Percentiles rank a stretch among this genome's conserved stretches.
phyloP scores from a whole-genome alignment of 495 filamentous ascomycete genomes.

The Talaromyces wortmannii region DNA sequence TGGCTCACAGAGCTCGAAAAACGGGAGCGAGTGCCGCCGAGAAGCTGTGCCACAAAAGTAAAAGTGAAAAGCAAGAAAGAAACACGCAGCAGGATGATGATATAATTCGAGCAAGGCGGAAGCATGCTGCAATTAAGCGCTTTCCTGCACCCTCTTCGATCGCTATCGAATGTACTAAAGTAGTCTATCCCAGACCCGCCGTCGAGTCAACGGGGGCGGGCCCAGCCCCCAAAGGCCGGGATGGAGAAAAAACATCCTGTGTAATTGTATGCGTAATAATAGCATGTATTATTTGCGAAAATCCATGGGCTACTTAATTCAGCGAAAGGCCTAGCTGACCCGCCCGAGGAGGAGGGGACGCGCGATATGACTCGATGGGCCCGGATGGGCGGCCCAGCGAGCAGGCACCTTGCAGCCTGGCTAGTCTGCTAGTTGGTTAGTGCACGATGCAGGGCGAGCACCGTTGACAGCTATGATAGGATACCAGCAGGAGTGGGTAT shows the following conservation, averaged over 20 bases:
- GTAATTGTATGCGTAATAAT: too few relatives aligned
- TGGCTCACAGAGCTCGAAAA: conserved; percentile 30
- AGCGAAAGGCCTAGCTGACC: too few relatives aligned
- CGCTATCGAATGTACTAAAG: neutral
- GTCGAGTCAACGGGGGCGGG: conserved; percentile 27
- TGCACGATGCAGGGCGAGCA: too few relatives aligned
- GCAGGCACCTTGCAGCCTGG: too few relatives aligned
- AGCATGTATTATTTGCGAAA: too few relatives aligned
- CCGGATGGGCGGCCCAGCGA: too few relatives aligned
- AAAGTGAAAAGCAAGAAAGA: neutral
- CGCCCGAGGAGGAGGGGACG: too few relatives aligned
- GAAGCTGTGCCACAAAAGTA: conserved; percentile 26
- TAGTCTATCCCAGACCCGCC: conserved; percentile 18
- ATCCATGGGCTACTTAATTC: too few relatives aligned
- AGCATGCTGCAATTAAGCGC: conserved; percentile 1
- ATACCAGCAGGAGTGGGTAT: too few relatives aligned
- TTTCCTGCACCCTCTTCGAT: neutral
- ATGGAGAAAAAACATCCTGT: conserved; percentile 12
- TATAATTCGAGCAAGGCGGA: neutral
- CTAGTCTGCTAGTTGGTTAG: too few relatives aligned
- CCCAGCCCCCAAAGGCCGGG: conserved; percentile 18
- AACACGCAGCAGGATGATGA: neutral
- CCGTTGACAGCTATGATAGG: too few relatives aligned
- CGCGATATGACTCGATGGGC: too few relatives aligned
- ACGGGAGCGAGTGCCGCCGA: conserved; percentile 23